Evolutionary conservation across 495 filamentous ascomycete species (phyloP).

Genomic region (Neurospora tetraspora): DNA sequence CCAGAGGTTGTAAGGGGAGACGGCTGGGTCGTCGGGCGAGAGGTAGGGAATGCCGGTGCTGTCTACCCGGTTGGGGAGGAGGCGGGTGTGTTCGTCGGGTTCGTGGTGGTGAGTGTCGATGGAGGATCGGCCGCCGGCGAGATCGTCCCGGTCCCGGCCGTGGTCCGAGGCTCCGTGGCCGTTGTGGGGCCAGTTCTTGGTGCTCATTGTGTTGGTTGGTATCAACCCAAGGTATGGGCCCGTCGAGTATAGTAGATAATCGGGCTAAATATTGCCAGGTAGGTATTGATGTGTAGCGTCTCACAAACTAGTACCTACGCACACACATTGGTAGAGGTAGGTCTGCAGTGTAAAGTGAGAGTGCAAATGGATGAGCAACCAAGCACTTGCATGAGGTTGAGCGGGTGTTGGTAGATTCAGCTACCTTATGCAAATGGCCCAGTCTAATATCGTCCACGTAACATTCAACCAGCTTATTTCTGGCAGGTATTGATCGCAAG

Average conservation of each 20-base stretch:
- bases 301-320: neutral
- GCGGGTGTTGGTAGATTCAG: neutral
- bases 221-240: neutral
- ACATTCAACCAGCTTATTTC: neutral
- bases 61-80: slow-evolving; percentile 51
- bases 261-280: neutral
- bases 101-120: slow-evolving; percentile 15
- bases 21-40: slow-evolving; percentile 90
- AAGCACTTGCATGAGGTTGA: neutral
- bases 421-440: neutral
- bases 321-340: neutral
- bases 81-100: slow-evolving; percentile 63
- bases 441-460: neutral
- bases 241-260: neutral
- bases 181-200: slow-evolving; percentile 7
- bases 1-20: slow-evolving; percentile 94
- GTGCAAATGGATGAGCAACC: neutral
- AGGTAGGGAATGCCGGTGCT: slow-evolving; percentile 50
- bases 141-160: slow-evolving; percentile 6
- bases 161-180: slow-evolving; percentile 23
- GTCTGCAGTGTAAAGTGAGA: neutral
- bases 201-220: neutral
- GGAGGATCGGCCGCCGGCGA: neutral
- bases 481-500: neutral
- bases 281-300: neutral